Conservation (phyloP, 2,329 filamentous ascomycete genomes). For the Colletotrichum caudatum region DNA sequence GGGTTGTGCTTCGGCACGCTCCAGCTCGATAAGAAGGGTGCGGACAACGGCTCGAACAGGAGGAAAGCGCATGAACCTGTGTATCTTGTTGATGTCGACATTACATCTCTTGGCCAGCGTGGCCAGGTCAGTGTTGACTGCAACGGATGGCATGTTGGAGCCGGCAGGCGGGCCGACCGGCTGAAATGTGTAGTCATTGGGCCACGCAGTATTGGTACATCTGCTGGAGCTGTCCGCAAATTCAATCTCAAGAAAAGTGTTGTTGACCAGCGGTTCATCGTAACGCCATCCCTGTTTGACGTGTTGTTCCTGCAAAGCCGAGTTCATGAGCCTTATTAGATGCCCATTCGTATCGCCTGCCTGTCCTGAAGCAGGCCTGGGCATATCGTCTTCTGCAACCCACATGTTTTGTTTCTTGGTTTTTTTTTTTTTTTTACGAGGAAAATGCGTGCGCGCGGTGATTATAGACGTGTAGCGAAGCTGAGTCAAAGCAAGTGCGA, state of each 20-base stretch:
- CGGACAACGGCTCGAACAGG: slow-evolving; percentile 24
- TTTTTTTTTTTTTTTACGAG: too few relatives aligned
- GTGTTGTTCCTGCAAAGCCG: slow-evolving; percentile 30
- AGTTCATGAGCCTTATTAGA: slow-evolving; percentile 29
- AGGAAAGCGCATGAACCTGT: slow-evolving; percentile 34
- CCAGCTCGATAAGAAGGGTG: slow-evolving; percentile 39
- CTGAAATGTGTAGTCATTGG: slow-evolving; percentile 28
- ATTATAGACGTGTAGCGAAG: neutral
- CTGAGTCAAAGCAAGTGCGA: neutral
- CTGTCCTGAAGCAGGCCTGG: neutral
- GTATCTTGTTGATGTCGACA: slow-evolving; percentile 25
- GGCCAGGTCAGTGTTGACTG: slow-evolving; percentile 29
- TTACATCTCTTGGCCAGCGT: slow-evolving; percentile 8
- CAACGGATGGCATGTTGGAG: neutral
- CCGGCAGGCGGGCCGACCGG: neutral
- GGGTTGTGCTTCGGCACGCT: slow-evolving; percentile 26
- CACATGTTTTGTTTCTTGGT: too few relatives aligned
- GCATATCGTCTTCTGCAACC: neutral
- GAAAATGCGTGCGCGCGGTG: neutral
- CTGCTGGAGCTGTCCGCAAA: slow-evolving; percentile 2
- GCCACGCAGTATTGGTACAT: slow-evolving; percentile 3
- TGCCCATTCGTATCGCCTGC: neutral
- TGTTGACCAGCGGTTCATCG: slow-evolving; percentile 1
- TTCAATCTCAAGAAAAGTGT: slow-evolving; percentile 12
- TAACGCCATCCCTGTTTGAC: slow-evolving; percentile 20